Conservation (phyloP, 2,329 filamentous ascomycete genomes). For the Phyllosticta citriasiana region DNA sequence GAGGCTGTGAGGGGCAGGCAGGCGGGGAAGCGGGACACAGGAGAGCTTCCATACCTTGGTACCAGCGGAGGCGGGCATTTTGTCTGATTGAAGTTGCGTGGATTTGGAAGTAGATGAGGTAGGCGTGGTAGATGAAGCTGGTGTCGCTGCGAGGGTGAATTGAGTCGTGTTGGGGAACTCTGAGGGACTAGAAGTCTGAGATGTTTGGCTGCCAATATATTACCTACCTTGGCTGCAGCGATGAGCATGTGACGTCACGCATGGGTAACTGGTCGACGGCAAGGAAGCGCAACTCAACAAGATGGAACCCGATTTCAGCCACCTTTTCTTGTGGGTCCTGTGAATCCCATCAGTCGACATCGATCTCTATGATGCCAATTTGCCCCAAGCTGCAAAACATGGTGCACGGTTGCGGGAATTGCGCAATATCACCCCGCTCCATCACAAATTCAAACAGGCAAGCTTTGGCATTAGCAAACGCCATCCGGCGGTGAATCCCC, state of each 20-base stretch:
- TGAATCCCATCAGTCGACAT: background rate
- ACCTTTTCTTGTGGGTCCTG: background rate
- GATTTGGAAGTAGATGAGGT: background rate
- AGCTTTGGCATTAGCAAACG: background rate
- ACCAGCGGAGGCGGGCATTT: slow-evolving; percentile 12
- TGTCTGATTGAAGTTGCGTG: background rate
- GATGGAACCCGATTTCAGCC: background rate
- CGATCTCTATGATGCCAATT: background rate
- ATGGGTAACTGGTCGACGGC: background rate
- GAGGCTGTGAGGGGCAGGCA: background rate
- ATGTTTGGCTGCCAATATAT: background rate
- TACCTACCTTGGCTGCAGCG: background rate
- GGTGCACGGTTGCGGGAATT: background rate
- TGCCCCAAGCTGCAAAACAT: background rate
- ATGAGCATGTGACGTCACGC: background rate
- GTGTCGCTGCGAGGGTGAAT: background rate
- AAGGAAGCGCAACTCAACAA: background rate
- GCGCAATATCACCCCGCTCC: background rate
- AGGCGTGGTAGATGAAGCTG: background rate
- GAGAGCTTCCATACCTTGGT: slow-evolving; percentile 12
- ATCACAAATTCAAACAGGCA: background rate
- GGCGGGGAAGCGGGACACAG: background rate
- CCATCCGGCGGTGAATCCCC: too few species aligned
- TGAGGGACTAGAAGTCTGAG: background rate
- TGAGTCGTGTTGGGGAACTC: background rate